Evolutionary conservation across 2,329 filamentous ascomycete species (phyloP), one percentile per base, ranked within the genome.

Genomic region (Colletotrichum paranaense): DNA sequence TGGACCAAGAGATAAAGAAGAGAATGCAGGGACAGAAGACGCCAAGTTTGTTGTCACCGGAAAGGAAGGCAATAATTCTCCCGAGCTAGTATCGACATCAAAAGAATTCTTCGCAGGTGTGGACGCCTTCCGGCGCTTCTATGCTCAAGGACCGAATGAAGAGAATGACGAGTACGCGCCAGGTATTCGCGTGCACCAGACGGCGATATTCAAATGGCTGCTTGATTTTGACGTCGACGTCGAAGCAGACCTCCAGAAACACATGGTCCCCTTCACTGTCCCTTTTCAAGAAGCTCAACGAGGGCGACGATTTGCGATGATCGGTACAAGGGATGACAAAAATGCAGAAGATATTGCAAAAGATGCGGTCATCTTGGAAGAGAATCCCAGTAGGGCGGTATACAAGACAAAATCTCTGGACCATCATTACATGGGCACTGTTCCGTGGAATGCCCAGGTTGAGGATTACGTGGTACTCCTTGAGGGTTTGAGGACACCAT

Each of bases 401-500:
- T 19, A 24, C 9, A 14, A 30, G 16, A 62, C 35, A 3, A 56
- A 57, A 28, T 22, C 28, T 11, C 6, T 68, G 19, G 38, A 22
- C 3, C 24, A 49, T 14, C n/a, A 58, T 5, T 68, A 53, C 30
- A 68, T 63, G 38, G 52, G 35, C 12, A 59, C 58, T 14, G 19
- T 72, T 11, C 58, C 64, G 3, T 68, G 69, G 69, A 59, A 68
- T 24, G 66, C 60, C 12, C 59, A 73, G 60, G 28, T 52, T 6
- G 59, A 72, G 1, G 82, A 83, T 66, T 75, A 77, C 1, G 74
- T 83, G 11, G 80, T 76, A 16, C 75, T 83, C 38, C 57, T 84
- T 14, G 77, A 80, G 26, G 82, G 82, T 3, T 82, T 81, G 0
- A 79, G 70, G 57, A 79, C 79, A 1, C 81, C 81, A 7, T 82